Base-by-base conservation (phyloP, 139 green algal genomes). In the Coccomyxa sp. region DNA sequence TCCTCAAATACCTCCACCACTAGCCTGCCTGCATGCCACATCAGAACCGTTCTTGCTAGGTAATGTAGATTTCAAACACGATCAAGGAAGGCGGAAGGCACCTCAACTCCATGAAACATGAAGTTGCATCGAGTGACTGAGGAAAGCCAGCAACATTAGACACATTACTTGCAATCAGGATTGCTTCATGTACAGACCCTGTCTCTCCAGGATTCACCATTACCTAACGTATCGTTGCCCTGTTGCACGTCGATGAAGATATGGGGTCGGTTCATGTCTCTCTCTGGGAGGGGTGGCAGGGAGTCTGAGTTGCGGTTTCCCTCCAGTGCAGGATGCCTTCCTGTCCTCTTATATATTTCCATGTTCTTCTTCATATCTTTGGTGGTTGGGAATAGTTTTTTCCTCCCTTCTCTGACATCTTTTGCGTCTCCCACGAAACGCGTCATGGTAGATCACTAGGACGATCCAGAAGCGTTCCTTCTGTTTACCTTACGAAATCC, bases 1-100 rank as follows among this genome's bases (percentile, higher is more conserved):
- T 96, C 92, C 13, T 94, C 88, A 89, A 90, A 96, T 67, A 95
- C 68, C 87, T 95, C 92, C 25, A 95, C 79, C 28, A 95, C 89
- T 32, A 95, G 15, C 0, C 92, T 87, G 0, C 92, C 92, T 93
- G 88, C 79, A 57, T 58, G 32, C 67, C 63, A 80, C 58, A 32
- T 16, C 13, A 67, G 67, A 11, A 76, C 38, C 78, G 16, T 3
- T 18, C 4, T 30, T 78, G 31, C 58, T 79, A 12, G 11, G 1
- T 67, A 32, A 67, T 4, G 38, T 59, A 7, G 38, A 25, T 14
- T n/a, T 81, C 21, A 76, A 57, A 68, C 10, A 7, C 38, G 38
- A 51, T 51, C 7, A 11, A 51, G 7, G 38, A 51, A 51, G 38
- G 38, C 38, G 38, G 38, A 51, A 51, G 3, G 38, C 38, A 51